Evolutionary conservation across 164 flowering plant species (phyloP), one percentile per base, ranked within the genome.

Genomic region (Aristolochia fimbriata): DNA sequence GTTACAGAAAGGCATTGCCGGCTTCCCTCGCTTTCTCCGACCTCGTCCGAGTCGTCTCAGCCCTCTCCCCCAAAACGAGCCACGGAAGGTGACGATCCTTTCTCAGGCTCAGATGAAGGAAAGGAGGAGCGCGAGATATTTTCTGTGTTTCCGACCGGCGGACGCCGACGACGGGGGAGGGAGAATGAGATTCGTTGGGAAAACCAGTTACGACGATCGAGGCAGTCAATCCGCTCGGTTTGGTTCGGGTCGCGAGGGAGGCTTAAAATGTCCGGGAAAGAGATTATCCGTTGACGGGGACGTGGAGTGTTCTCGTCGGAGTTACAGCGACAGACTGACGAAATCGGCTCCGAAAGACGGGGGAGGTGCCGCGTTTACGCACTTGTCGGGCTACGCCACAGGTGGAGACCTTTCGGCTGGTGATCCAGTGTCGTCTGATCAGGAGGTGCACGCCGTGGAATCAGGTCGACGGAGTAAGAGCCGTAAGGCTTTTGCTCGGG

Each of bases 11-110:
- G 49, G 6, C 60, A 43, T 58, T 21, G 60, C 60, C 60, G 60
- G 60, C 60, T 47, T 56, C 45, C 31, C 58, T 56, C 45, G 58
- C 60, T 58, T 58, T 43, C 16, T n/a, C 60, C 60, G 60, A 58
- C 47, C 48, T 33, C 20, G 19, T 12, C 58, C 15, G 11, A 11
- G 7, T 21, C 41, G 24, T 56, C 45, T n/a, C 45, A 0, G 31
- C 45, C 4, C 59, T 56, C 45, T 7, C 17, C n/a, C n/a, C n/a
- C n/a, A n/a, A 17, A 23, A 56, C n/a, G 15, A 22, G 27, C 6
- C 23, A 22, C 11, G 10, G 11, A 10, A 16, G 22, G 30, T 11
- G 16, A 23, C 30, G 27, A 15, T 15, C 56, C 56, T 23, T 24
- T 15, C 30, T 54, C 16, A 14, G 22, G 0, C 12, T 23, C 22